These are phyloP conservation scores for Knufia petricola DNA, from an alignment of 2,329 filamentous ascomycete species.

Conservation along the genomic window DNA sequence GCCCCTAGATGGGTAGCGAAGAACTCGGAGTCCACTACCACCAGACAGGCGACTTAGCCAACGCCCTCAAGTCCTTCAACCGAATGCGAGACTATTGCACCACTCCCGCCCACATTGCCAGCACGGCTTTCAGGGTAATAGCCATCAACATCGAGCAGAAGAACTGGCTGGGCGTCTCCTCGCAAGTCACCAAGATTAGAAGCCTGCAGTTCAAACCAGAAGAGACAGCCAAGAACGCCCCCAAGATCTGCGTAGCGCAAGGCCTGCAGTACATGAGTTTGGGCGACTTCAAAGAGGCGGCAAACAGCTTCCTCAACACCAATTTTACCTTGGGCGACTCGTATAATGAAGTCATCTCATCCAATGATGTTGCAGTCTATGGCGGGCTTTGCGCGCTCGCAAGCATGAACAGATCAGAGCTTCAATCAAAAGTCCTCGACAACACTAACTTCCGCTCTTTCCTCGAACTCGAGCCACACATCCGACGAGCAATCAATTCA, in stretches of 20 bases:
- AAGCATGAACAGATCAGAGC: slow-evolving; percentile 69
- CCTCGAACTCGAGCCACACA: slow-evolving; percentile 85
- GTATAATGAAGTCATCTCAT: slow-evolving; percentile 63
- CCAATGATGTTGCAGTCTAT: slow-evolving; percentile 86
- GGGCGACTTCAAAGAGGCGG: slow-evolving; percentile 56
- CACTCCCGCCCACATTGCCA: slow-evolving; percentile 69
- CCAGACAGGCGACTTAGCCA: slow-evolving; percentile 60
- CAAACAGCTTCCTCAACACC: slow-evolving; percentile 57
- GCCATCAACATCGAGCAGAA: slow-evolving; percentile 64
- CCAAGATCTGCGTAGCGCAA: slow-evolving; percentile 56
- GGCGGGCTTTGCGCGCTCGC: slow-evolving; percentile 84
- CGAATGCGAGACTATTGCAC: slow-evolving; percentile 89
- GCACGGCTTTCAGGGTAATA: slow-evolving; percentile 71
- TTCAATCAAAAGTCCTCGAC: slow-evolving; percentile 69
- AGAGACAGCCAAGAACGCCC: slow-evolving; percentile 47
- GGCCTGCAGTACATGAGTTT: slow-evolving; percentile 53
- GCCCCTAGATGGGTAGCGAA: slow-evolving; percentile 75
- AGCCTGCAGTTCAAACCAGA: slow-evolving; percentile 46
- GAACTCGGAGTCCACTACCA: slow-evolving; percentile 81
- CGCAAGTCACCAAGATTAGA: slow-evolving; percentile 49
- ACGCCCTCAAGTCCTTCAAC: slow-evolving; percentile 66
- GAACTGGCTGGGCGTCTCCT: slow-evolving; percentile 63
- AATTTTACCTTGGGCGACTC: slow-evolving; percentile 48
- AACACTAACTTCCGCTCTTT: slow-evolving; percentile 74
- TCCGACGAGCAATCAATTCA: slow-evolving; percentile 78